These are phyloP conservation scores for Solanum acaule DNA, from an alignment of 257 asterid species.

Conservation along the genomic window DNA sequence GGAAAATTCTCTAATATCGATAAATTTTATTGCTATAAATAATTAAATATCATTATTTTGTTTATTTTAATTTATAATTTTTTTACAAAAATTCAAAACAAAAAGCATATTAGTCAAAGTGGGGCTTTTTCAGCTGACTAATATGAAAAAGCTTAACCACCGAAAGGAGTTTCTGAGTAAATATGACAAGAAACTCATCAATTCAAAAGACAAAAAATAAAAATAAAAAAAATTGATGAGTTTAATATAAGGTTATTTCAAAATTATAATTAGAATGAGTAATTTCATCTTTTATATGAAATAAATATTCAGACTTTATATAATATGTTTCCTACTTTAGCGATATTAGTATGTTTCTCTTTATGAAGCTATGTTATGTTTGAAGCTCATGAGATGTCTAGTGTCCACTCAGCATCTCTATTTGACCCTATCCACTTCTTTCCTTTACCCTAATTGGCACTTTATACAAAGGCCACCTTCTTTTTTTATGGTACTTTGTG, in stretches of 20 bases:
- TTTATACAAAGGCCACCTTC: background rate
- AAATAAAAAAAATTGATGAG: background rate
- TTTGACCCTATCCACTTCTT: background rate
- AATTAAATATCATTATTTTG: background rate
- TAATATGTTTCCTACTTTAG: background rate
- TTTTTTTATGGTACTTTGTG: background rate
- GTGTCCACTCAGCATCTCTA: background rate
- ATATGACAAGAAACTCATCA: background rate
- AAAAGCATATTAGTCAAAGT: background rate
- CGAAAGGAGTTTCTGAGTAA: background rate
- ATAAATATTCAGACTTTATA: background rate
- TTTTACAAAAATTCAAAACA: background rate
- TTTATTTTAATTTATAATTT: background rate
- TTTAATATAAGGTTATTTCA: background rate
- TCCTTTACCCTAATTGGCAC: background rate
- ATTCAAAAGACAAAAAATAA: background rate
- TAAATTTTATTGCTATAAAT: background rate
- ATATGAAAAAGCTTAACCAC: background rate
- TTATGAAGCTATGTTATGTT: constrained; percentile 19
- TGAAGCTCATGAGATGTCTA: constrained; percentile 18
- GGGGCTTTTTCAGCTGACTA: background rate
- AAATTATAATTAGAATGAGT: background rate
- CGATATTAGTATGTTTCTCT: constrained; percentile 20
- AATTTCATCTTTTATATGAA: background rate
- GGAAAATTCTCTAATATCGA: background rate